phyloP scores from a whole-genome alignment of 345 rosid species.

The Arabis alpina region DNA sequence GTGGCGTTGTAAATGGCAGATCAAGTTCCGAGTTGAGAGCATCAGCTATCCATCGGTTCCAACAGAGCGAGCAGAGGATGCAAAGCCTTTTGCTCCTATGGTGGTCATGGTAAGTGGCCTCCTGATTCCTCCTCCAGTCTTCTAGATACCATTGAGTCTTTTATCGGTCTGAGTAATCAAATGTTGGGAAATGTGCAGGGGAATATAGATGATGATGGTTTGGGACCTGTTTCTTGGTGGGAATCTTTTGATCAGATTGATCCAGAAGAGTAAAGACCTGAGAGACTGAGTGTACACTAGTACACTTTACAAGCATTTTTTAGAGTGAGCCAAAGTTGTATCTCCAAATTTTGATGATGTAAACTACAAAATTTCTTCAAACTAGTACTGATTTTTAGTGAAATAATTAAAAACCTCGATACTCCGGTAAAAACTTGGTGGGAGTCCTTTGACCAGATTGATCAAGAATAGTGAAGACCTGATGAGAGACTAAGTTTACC shows the following conservation, averaged over 20 bases:
- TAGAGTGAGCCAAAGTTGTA: not conserved
- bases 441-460: conserved; percentile 46
- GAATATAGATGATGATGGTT: conserved; percentile 65
- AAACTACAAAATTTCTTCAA: not conserved
- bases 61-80: conserved; percentile 55
- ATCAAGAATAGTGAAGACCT: conserved; percentile 25
- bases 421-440: conserved; percentile 57
- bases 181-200: conserved; percentile 60
- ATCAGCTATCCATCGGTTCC: conserved; percentile 72
- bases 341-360: conserved; percentile 11
- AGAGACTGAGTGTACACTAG: not conserved
- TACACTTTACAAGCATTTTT: no score
- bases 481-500: not conserved
- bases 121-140: not conserved
- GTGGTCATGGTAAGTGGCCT: conserved; percentile 65
- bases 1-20: conserved; percentile 51
- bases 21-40: conserved; percentile 66
- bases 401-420: no score
- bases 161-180: not conserved
- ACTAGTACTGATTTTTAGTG: not conserved
- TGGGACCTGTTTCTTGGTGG: conserved; percentile 93
- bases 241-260: conserved; percentile 41
- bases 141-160: not conserved
- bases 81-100: conserved; percentile 93
- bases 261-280: conserved; percentile 24